phyloP scores from a whole-genome alignment of 78 protist species.

The Planoprotostelium fungivorum region DNA sequence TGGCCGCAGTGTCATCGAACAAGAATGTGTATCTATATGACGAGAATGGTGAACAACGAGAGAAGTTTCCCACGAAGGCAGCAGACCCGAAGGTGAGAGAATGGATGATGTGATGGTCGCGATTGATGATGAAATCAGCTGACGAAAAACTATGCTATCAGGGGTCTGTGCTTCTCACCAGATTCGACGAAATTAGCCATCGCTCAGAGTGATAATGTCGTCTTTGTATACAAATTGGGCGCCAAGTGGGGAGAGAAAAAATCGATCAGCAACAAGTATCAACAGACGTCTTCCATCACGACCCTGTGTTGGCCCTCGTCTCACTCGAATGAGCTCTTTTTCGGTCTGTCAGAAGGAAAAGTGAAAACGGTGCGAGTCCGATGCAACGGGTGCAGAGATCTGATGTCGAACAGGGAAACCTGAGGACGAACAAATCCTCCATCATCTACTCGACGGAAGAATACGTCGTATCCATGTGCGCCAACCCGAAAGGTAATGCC shows the following conservation, averaged over 20 bases:
- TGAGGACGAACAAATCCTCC: constrained; percentile 42
- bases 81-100: constrained; percentile 14
- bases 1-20: constrained; percentile 59
- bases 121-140: not conserved
- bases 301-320: constrained; percentile 71
- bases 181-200: constrained; percentile 79
- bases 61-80: constrained; percentile 74
- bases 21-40: constrained; percentile 74
- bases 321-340: constrained; percentile 34
- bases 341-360: constrained; percentile 46
- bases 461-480: constrained; percentile 17
- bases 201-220: constrained; percentile 83
- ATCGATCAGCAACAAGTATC: constrained; percentile 82
- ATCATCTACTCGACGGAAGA: constrained; percentile 54
- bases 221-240: constrained; percentile 85
- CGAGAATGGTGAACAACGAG: constrained; percentile 64
- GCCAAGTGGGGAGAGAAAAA: constrained; percentile 83
- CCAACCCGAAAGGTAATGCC: constrained; percentile 26
- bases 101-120: not conserved
- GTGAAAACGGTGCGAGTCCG: not conserved
- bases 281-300: constrained; percentile 52
- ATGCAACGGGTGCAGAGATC: not conserved
- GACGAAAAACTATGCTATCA: constrained; percentile 9
- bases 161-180: constrained; percentile 81
- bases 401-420: constrained; percentile 32